These are phyloP conservation scores for Chaetomium olivaceum DNA, from an alignment of 2,329 filamentous ascomycete genomes.

Conservation along the genomic window DNA sequence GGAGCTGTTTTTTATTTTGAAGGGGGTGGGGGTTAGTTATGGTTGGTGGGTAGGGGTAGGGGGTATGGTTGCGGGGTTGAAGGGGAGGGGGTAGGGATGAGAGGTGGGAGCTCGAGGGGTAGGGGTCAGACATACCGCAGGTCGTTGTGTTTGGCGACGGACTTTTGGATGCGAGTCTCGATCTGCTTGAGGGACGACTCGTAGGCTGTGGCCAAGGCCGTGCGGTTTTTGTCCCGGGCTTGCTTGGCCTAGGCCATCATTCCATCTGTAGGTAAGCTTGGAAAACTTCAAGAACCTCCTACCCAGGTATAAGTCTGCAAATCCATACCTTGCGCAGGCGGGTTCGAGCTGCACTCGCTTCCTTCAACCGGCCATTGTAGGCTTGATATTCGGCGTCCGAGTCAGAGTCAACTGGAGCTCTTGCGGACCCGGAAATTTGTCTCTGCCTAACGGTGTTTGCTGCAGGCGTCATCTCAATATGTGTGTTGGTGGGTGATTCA, in stretches of 20 bases:
- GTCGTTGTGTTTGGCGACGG: constrained; percentile 24
- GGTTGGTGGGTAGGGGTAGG: background rate
- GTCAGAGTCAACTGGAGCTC: constrained; percentile 18
- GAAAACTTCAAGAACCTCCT: background rate
- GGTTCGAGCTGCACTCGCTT: constrained; percentile 27
- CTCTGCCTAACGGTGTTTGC: constrained; percentile 25
- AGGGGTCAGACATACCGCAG: constrained; percentile 21
- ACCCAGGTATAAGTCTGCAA: background rate
- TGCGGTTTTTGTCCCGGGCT: constrained; percentile 28
- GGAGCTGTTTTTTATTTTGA: constrained; percentile 12
- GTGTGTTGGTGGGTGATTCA: background rate
- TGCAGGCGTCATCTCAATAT: constrained; percentile 24
- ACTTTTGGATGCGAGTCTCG: constrained; percentile 25
- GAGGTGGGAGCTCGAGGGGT: background rate
- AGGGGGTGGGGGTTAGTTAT: background rate
- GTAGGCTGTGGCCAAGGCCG: constrained; percentile 24
- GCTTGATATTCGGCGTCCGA: constrained; percentile 26
- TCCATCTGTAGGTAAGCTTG: background rate
- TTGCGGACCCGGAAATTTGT: background rate
- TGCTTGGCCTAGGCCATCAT: constrained; percentile 24
- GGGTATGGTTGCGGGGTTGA: background rate
- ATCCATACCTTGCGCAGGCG: constrained; percentile 27
- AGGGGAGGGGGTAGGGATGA: no score
- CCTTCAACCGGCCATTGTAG: constrained; percentile 25
- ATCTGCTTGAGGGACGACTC: constrained; percentile 20